These are phyloP conservation scores for Pichia sporocuriosa DNA, from an alignment of 805 yeast species.

Conservation along the genomic window DNA sequence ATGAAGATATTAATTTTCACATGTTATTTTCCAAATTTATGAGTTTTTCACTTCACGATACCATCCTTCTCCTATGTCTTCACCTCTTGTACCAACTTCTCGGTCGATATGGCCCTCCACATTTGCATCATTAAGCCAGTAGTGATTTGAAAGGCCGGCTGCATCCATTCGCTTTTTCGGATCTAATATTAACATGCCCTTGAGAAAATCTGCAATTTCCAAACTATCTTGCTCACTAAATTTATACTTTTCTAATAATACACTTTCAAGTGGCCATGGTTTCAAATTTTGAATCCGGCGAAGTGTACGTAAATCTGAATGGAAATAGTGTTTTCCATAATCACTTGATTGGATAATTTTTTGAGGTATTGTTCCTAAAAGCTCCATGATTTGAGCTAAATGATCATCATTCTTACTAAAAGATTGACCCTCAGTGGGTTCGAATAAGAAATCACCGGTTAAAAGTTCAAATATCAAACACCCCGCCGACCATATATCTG, in stretches of 20 bases:
- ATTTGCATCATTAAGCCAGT: constrained; percentile 73
- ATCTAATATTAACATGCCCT: constrained; percentile 75
- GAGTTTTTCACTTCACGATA: constrained; percentile 43
- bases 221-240: constrained; percentile 61
- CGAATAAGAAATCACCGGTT: constrained; percentile 92
- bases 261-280: constrained; percentile 84
- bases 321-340: constrained; percentile 42
- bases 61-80: constrained; percentile 87
- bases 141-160: constrained; percentile 87
- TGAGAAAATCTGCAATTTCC: constrained; percentile 66
- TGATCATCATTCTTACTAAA: constrained; percentile 93
- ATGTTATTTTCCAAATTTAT: background rate
- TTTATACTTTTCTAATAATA: constrained; percentile 79
- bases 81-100: constrained; percentile 72
- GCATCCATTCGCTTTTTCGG: constrained; percentile 89
- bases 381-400: constrained; percentile 86
- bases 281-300: constrained; percentile 74
- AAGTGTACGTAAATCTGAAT: constrained; percentile 37
- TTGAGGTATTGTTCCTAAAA: constrained; percentile 37
- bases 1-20: too few relatives aligned
- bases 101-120: constrained; percentile 78
- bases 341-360: constrained; percentile 54
- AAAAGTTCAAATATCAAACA: constrained; percentile 84
- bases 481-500: constrained; percentile 95
- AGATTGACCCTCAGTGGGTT: constrained; percentile 72